Percentiles rank a stretch among this genome's conserved stretches.
These are phyloP conservation scores for Suaeda aralocaspica DNA, from an alignment of 148 eudicot genomes.

Conservation along the genomic window DNA sequence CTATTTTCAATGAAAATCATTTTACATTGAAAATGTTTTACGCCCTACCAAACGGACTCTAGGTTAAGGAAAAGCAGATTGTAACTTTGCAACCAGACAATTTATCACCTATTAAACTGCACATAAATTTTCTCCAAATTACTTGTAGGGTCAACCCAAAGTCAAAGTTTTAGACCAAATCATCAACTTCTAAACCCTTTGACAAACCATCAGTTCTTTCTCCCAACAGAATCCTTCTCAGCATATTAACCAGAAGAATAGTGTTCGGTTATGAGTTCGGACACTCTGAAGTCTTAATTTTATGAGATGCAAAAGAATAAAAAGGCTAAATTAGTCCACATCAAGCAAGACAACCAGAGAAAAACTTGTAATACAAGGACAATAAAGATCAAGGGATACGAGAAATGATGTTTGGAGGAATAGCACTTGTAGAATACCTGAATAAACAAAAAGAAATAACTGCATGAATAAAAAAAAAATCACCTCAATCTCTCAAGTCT, in stretches of 20 bases:
- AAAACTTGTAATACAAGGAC: neutral
- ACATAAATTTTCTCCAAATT: neutral
- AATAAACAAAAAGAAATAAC: conserved; percentile 14
- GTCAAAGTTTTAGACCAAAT: neutral
- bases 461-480: neutral
- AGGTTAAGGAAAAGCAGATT: conserved; percentile 47
- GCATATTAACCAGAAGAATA: neutral
- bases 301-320: neutral
- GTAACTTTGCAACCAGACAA: neutral
- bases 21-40: no score
- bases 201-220: neutral
- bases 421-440: conserved; percentile 76
- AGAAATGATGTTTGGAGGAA: conserved; percentile 79
- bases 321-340: conserved; percentile 1
- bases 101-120: neutral
- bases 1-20: no score
- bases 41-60: no score
- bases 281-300: no score
- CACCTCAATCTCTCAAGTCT: neutral
- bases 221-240: neutral
- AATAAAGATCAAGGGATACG: conserved; percentile 64
- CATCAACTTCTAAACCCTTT: neutral
- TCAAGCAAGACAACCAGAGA: neutral
- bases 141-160: no score
- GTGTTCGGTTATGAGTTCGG: neutral